Conservation (phyloP, 2,329 filamentous ascomycete species). For the Ascochyta rabiei region DNA sequence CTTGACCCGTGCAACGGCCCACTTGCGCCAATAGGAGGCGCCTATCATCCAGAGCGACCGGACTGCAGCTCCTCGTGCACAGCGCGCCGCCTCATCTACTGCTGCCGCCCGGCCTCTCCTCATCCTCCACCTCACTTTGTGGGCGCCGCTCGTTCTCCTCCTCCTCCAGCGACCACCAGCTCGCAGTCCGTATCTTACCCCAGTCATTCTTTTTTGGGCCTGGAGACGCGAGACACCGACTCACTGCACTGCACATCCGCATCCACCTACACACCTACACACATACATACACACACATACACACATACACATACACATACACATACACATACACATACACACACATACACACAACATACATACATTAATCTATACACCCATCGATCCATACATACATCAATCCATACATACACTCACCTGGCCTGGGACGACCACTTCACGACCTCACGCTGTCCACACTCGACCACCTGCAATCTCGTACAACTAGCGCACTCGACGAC, state of each 20-base stretch:
- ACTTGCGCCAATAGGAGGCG: slow-evolving; percentile 25
- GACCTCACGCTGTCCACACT: slow-evolving; percentile 47
- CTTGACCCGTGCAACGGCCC: slow-evolving; percentile 31
- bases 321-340: not conserved
- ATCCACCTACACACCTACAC: not conserved
- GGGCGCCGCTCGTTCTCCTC: slow-evolving; percentile 41
- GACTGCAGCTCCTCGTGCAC: slow-evolving; percentile 26
- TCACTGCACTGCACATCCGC: slow-evolving; percentile 9
- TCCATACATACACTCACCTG: slow-evolving; percentile 10
- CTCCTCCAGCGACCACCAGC: slow-evolving; percentile 22
- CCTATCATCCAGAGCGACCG: slow-evolving; percentile 32
- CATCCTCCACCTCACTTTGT: slow-evolving; percentile 43
- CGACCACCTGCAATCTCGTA: slow-evolving; percentile 6
- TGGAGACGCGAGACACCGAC: slow-evolving; percentile 17
- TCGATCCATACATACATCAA: not conserved
- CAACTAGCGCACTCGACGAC: slow-evolving; percentile 8
- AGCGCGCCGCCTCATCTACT: slow-evolving; percentile 42
- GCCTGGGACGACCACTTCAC: slow-evolving; percentile 39
- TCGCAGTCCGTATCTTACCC: slow-evolving; percentile 43
- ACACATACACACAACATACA: slow-evolving; percentile 7
- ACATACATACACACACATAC: slow-evolving; percentile 10
- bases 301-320: not conserved
- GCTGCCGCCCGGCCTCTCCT: slow-evolving; percentile 34
- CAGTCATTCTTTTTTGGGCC: slow-evolving; percentile 49
- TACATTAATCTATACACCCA: slow-evolving; percentile 4